Evolutionary conservation across 2,329 filamentous ascomycete genomes (phyloP).

Genomic region (Monilinia fructicola): DNA sequence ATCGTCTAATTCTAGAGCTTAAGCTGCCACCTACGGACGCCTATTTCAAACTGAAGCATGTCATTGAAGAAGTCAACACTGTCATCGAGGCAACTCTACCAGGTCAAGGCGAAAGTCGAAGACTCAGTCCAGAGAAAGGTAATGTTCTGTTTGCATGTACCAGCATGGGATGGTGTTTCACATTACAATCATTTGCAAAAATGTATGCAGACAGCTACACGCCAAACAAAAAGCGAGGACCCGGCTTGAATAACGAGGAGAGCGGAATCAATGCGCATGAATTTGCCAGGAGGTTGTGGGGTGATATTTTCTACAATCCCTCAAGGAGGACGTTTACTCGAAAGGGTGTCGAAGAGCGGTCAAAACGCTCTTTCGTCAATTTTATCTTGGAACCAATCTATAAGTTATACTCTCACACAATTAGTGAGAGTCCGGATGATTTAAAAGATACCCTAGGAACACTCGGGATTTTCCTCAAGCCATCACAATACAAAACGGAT

Average conservation of each 20-base stretch:
- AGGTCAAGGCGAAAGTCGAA: conserved; percentile 72
- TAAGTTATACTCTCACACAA: conserved; percentile 93
- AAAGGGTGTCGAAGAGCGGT: conserved; percentile 76
- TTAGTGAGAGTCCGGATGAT: conserved; percentile 85
- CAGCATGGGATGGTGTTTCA: conserved; percentile 96
- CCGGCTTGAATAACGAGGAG: conserved; percentile 43
- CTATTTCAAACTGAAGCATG: conserved; percentile 98
- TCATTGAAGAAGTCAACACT: conserved; percentile 97
- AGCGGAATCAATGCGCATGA: conserved; percentile 71
- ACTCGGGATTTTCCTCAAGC: conserved; percentile 84
- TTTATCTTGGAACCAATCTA: conserved; percentile 97
- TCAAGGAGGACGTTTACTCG: conserved; percentile 86
- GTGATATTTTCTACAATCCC: conserved; percentile 95
- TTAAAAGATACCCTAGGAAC: conserved; percentile 75
- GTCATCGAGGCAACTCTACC: conserved; percentile 86
- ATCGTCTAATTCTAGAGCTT: conserved; percentile 88
- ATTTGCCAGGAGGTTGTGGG: conserved; percentile 86
- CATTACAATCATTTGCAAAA: conserved; percentile 86
- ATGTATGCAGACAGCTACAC: conserved; percentile 90
- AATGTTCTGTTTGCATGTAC: conserved; percentile 97
- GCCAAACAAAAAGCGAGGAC: conserved; percentile 33
- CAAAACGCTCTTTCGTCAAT: conserved; percentile 86
- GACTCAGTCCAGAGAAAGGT: conserved; percentile 91
- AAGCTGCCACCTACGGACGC: conserved; percentile 93
- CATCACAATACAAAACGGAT: conserved; percentile 86